phyloP scores from a whole-genome alignment of 176 grass and related monocot genomes.

The Pharus latifolius region DNA sequence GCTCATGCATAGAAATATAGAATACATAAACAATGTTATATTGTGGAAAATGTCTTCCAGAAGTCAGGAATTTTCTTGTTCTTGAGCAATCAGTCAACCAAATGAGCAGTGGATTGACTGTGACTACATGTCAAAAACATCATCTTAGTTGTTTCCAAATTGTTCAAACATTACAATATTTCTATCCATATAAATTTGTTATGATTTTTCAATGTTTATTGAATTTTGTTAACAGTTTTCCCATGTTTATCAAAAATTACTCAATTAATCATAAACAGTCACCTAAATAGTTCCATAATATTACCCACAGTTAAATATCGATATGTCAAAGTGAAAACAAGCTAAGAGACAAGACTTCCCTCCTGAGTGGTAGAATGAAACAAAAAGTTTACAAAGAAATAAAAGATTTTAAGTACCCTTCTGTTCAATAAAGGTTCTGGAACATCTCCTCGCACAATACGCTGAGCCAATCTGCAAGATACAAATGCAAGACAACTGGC shows the following conservation, averaged over 20 bases:
- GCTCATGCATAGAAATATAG: too few species aligned
- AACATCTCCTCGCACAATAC: slow-evolving; percentile 91
- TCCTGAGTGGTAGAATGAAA: not conserved
- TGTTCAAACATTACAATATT: too few species aligned
- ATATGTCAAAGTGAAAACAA: not conserved
- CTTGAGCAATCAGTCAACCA: not conserved
- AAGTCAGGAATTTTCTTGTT: not conserved
- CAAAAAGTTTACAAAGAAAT: not conserved
- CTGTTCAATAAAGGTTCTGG: slow-evolving; percentile 84
- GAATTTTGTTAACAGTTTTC: too few species aligned
- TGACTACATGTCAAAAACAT: not conserved
- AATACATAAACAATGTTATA: too few species aligned
- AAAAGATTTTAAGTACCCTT: slow-evolving; percentile 40
- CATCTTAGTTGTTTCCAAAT: not conserved
- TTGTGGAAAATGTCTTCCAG: not conserved
- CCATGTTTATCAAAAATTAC: too few species aligned
- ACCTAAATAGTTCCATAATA: too few species aligned
- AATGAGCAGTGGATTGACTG: not conserved
- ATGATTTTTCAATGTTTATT: too few species aligned
- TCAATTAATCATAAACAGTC: too few species aligned
- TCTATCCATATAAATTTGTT: too few species aligned
- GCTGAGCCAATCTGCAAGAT: slow-evolving; percentile 64
- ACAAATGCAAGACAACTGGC: slow-evolving; percentile 4
- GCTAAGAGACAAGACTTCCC: not conserved
- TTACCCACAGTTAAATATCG: too few species aligned